Base-by-base conservation (phyloP, 1,284 basidiomycete genomes). In the Apiotrichum veenhuisii region DNA sequence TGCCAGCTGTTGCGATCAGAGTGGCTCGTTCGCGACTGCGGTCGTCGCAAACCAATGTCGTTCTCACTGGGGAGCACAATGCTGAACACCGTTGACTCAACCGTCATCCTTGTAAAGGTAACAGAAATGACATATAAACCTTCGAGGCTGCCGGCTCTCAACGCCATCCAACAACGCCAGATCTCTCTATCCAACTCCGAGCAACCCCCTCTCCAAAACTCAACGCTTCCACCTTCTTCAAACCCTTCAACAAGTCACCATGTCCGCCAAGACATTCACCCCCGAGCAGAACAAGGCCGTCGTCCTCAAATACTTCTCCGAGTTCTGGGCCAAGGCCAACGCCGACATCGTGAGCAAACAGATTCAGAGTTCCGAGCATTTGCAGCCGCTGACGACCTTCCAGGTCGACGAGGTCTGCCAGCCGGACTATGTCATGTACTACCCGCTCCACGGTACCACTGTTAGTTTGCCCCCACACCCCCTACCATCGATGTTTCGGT, bases 301-400 rank as follows among this genome's bases (percentile, higher is more conserved):
- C 23, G 12, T 49, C 36, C 17, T 20, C 34, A 15, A 23, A 11
- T 49, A 49, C 47, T 49, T 49, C 17, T 18, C 47, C 47, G 47
- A 49, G 36, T 49, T 37, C 47, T 49, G 47, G 47, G 22, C 15
- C 47, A 49, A 49, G 47, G 47, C 36, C 47, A 49, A 49, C 36
- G 17, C 36, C 17, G 47, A 37, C 36, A 38, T 49, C 38, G 47
- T 43, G 23, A 23, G 41, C 20, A 22, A 14, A 25, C 5, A 7
- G 14, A 12, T 5, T 43, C 12, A 23, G 7, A 23, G 20, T 7
- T n/a, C n/a, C n/a, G n/a, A n/a, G n/a, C n/a, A n/a, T n/a, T n/a
- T n/a, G n/a, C n/a, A n/a, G n/a, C n/a, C n/a, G n/a, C 12, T 23
- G 7, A 10, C 22, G 22, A 43, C 22, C 11, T 4, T 23, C 22